These are phyloP conservation scores for Apophysomyces trapeziformis DNA, from an alignment of 371 early-diverging fungal species.

Conservation along the genomic window DNA sequence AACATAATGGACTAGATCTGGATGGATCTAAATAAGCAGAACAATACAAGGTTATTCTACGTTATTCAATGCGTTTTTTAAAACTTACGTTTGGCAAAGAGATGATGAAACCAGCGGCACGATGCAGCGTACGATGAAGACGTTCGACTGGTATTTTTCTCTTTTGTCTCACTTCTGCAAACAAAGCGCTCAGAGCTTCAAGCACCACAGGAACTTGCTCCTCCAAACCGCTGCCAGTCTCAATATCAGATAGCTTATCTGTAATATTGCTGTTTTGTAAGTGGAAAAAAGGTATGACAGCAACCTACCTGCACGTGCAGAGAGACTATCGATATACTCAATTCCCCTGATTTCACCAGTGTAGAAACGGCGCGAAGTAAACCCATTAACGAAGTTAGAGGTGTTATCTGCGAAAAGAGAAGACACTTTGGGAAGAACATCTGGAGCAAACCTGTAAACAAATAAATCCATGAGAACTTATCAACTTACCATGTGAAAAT, in stretches of 20 bases:
- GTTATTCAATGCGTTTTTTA: background rate
- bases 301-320: slow-evolving; percentile 17
- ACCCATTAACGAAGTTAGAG: slow-evolving; percentile 64
- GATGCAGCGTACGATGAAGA: slow-evolving; percentile 53
- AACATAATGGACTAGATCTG: slow-evolving; percentile 77
- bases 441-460: slow-evolving; percentile 12
- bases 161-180: slow-evolving; percentile 49
- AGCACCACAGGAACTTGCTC: slow-evolving; percentile 50
- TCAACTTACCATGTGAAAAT: slow-evolving; percentile 40
- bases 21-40: slow-evolving; percentile 46
- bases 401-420: slow-evolving; percentile 55
- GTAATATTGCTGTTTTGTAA: background rate
- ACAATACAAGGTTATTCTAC: background rate
- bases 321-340: slow-evolving; percentile 35
- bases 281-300: background rate
- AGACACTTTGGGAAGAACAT: slow-evolving; percentile 51
- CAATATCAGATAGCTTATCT: slow-evolving; percentile 21
- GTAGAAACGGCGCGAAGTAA: slow-evolving; percentile 59
- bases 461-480: slow-evolving; percentile 1
- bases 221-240: slow-evolving; percentile 18
- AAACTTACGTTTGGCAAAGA: slow-evolving; percentile 18
- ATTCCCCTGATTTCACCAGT: slow-evolving; percentile 67
- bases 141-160: slow-evolving; percentile 50
- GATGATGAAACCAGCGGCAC: slow-evolving; percentile 48
- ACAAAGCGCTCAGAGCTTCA: slow-evolving; percentile 36